A percentile compares a stretch with the other conserved stretches of the same genome.
phyloP scores from a whole-genome alignment of 768 basidiomycete genomes.

The Lactarius sp. region DNA sequence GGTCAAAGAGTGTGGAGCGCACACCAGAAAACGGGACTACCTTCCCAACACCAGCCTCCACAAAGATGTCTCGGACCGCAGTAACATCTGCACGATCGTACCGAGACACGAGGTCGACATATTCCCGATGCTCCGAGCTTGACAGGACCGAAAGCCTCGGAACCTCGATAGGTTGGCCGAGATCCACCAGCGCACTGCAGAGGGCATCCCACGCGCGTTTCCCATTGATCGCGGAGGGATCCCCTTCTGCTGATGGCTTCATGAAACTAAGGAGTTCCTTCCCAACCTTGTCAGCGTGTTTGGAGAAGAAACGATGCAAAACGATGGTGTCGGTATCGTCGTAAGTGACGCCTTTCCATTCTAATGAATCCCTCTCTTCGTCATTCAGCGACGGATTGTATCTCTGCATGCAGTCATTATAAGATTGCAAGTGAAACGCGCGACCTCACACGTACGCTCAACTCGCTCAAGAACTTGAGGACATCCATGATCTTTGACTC shows the following conservation, averaged over 20 bases:
- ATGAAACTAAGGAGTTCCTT: conserved; percentile 76
- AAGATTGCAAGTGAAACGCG: neutral
- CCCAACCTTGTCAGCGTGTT: conserved; percentile 82
- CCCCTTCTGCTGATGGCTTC: conserved; percentile 52
- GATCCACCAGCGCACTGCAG: conserved; percentile 74
- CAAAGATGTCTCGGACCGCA: conserved; percentile 63
- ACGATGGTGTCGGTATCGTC: conserved; percentile 84
- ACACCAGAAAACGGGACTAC: conserved; percentile 34
- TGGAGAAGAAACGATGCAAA: conserved; percentile 78
- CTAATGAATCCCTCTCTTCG: conserved; percentile 55
- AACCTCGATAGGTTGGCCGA: conserved; percentile 62
- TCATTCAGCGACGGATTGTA: conserved; percentile 37
- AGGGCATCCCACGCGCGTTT: conserved; percentile 83
- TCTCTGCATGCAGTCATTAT: conserved; percentile 35
- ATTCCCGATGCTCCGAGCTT: conserved; percentile 56
- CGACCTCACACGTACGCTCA: conserved; percentile 47
- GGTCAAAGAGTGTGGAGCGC: neutral
- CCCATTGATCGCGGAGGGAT: conserved; percentile 51
- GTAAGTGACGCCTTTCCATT: conserved; percentile 70
- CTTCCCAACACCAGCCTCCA: conserved; percentile 44
- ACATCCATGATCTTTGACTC: conserved; percentile 64
- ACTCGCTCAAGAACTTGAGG: conserved; percentile 70
- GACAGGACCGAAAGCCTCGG: conserved; percentile 51
- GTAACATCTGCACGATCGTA: conserved; percentile 55
- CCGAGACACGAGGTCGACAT: conserved; percentile 60